A percentile compares a stretch with the other conserved stretches of the same genome.
phyloP scores from a whole-genome alignment of 2,329 filamentous ascomycete genomes.

The Ilyonectria mors-panacis region DNA sequence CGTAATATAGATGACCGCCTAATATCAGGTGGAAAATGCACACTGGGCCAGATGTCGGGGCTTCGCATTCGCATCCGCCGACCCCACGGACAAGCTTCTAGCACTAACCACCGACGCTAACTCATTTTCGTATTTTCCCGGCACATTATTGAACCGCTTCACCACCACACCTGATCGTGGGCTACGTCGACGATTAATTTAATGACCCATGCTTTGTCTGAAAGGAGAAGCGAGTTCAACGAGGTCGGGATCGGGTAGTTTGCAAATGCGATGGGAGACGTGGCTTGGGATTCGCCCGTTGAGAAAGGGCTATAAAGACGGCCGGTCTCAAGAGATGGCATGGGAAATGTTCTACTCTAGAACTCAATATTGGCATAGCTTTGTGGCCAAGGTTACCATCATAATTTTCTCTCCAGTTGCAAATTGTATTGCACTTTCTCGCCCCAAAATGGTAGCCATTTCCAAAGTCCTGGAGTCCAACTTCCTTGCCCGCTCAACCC shows the following conservation, averaged over 20 bases:
- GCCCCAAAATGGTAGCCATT: constrained; percentile 33
- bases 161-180: background rate
- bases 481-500: constrained; percentile 16
- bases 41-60: constrained; percentile 9
- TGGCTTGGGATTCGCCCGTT: background rate
- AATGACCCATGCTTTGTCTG: background rate
- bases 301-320: constrained; percentile 9
- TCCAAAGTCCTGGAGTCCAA: constrained; percentile 35
- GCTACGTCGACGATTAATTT: constrained; percentile 1
- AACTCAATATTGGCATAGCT: background rate
- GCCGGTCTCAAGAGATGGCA: background rate
- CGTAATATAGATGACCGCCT: background rate
- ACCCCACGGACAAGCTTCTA: background rate
- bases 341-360: too few relatives aligned
- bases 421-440: background rate
- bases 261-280: background rate
- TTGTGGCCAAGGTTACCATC: background rate
- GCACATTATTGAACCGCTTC: constrained; percentile 27
- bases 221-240: background rate
- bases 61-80: constrained; percentile 35
- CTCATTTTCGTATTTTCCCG: constrained; percentile 38
- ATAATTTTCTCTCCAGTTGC: background rate
- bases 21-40: constrained; percentile 1
- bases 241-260: background rate
- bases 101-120: constrained; percentile 33